phyloP scores from a whole-genome alignment of 768 basidiomycete genomes.

The Tephrocybe sp. region DNA sequence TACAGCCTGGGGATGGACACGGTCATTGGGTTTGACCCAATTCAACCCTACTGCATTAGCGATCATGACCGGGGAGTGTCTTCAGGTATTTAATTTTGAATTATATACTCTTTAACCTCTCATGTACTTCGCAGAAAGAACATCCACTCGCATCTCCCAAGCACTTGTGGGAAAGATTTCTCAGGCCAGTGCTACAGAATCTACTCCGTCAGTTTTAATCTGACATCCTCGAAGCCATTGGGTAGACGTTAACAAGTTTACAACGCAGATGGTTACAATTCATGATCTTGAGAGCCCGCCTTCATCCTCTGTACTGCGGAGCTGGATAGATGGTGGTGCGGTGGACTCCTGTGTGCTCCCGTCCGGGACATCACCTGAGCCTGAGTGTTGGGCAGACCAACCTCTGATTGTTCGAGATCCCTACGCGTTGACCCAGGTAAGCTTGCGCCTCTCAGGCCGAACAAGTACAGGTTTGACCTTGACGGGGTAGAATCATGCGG shows the following conservation, averaged over 20 bases:
- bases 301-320: too few species aligned
- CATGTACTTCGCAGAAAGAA: too few species aligned
- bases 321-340: too few species aligned
- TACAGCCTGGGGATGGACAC: conserved; percentile 5
- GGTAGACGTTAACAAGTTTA: neutral
- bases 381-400: conserved; percentile 13
- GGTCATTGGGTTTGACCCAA: neutral
- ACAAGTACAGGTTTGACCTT: too few species aligned
- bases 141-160: too few species aligned
- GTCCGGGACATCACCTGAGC: neutral
- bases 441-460: too few species aligned
- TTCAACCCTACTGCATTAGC: conserved; percentile 13
- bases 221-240: neutral
- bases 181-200: neutral
- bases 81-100: conserved; percentile 16
- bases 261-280: neutral
- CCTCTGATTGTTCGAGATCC: conserved; percentile 25
- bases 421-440: conserved; percentile 15
- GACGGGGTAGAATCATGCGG: conserved; percentile 15
- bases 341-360: too few species aligned
- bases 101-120: too few species aligned
- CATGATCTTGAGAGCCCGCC: neutral
- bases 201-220: conserved; percentile 6
- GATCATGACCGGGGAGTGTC: conserved; percentile 13
- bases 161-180: neutral